Conservation (phyloP, 371 early-diverging fungal species). For the Actinomortierella wolfii region DNA sequence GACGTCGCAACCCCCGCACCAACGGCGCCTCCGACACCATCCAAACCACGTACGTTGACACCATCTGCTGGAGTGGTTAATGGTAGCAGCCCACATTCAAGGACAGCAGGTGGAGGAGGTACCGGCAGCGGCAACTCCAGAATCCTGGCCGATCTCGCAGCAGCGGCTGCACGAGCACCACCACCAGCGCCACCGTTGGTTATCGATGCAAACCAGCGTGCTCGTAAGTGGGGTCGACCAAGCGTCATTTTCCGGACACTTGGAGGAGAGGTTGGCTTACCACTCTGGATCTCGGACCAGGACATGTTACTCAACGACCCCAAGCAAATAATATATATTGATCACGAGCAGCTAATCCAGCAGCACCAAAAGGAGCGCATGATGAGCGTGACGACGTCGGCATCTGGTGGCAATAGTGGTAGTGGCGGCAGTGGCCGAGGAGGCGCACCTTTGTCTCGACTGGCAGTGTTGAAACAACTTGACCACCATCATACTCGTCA, state of each 20-base stretch:
- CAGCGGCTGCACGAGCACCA: neutral
- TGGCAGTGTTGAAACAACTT: constrained; percentile 34
- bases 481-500: constrained; percentile 11
- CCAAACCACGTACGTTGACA: too few species aligned
- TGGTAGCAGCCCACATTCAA: too few species aligned
- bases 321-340: neutral
- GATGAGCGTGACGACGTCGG: constrained; percentile 7
- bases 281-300: constrained; percentile 36
- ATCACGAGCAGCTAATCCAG: constrained; percentile 6
- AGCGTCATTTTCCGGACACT: constrained; percentile 18
- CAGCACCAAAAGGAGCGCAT: constrained; percentile 8
- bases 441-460: constrained; percentile 9
- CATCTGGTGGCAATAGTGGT: constrained; percentile 4
- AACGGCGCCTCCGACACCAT: neutral
- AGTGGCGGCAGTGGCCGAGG: neutral
- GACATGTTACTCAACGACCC: constrained; percentile 44
- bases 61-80: too few species aligned
- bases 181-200: constrained; percentile 16
- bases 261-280: constrained; percentile 20
- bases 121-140: neutral
- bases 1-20: neutral
- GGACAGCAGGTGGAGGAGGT: neutral
- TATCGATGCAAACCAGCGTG: constrained; percentile 24
- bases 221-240: constrained; percentile 27
- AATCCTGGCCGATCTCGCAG: constrained; percentile 12